Base-by-base conservation (phyloP, 371 early-diverging fungal genomes). In the Capillidium heterosporum region DNA sequence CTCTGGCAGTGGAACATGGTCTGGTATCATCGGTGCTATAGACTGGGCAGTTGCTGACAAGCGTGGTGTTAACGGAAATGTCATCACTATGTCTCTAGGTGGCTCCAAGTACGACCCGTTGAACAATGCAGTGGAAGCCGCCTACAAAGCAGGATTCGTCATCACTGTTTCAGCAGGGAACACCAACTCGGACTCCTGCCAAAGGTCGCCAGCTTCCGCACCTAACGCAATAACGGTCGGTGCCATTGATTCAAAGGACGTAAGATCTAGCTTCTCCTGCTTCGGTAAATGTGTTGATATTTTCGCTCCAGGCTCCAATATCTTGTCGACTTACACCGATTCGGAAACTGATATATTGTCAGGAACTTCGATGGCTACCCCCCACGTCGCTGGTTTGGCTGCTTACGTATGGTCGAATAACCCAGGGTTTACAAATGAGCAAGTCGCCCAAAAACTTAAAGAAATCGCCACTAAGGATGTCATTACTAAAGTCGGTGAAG, bases 311-410 rank as follows among this genome's bases (percentile, higher is more conserved):
- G 78, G 68, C 29, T 59, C 58, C 7, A 48, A 67, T 41, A 63
- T 74, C 32, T 61, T 53, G 19, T 72, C 72, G 47, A 55, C 71
- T 21, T 77, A 61, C 48, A 68, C 63, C 39, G 62, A 63, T 0
- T 52, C 59, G 0, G 63, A 60, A 1, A 56, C 59, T 7, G 62
- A 66, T 19, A 69, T 66, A 13, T 66, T 82, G 58, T 77, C 82
- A 10, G 89, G 89, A 55, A 84, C 89, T 23, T 79, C 79, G 5
- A 86, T 86, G 87, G 83, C 81, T 21, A 55, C 82, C 23, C 91
- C 93, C 24, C 89, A 88, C 65, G 83, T 81, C 19, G 73, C 89
- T 57, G 90, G 89, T 59, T 72, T 80, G 43, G 76, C 81, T 59
- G 86, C 87, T 48, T 47, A 67, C 29, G 49, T 72, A 39, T 65